Conservation (phyloP, 305 asterid genomes). For the Fraxinus platypoda region DNA sequence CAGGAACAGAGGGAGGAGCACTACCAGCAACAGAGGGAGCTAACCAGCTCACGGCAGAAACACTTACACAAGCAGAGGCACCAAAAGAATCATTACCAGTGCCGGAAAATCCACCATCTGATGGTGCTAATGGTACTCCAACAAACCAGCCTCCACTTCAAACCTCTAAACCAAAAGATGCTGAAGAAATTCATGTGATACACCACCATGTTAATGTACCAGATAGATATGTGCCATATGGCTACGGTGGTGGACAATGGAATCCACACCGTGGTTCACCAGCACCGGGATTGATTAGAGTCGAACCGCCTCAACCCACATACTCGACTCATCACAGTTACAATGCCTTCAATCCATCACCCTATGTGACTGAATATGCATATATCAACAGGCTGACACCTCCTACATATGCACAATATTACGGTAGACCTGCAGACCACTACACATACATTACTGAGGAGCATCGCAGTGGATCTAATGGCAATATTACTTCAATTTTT, state of each 20-base stretch:
- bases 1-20: background rate
- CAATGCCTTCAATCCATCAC: conserved; percentile 60
- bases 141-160: background rate
- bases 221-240: conserved; percentile 33
- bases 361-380: conserved; percentile 63
- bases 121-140: conserved; percentile 22
- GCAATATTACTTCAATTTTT: conserved; percentile 61
- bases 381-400: conserved; percentile 30
- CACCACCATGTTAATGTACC: conserved; percentile 57
- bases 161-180: conserved; percentile 42
- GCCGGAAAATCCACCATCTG: conserved; percentile 35
- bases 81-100: conserved; percentile 33
- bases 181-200: conserved; percentile 69
- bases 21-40: conserved; percentile 25
- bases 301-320: conserved; percentile 27
- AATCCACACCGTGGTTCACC: background rate
- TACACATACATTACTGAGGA: conserved; percentile 7
- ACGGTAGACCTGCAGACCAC: conserved; percentile 43
- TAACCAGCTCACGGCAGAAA: conserved; percentile 30
- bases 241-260: conserved; percentile 26
- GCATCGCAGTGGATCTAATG: conserved; percentile 25
- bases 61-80: conserved; percentile 23
- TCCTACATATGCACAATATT: conserved; percentile 30
- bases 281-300: conserved; percentile 26
- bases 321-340: conserved; percentile 34